A percentile compares a stretch with the other conserved stretches of the same genome.
phyloP scores from a whole-genome alignment of 495 filamentous ascomycete genomes.

The Hypoxylon fragiforme region DNA sequence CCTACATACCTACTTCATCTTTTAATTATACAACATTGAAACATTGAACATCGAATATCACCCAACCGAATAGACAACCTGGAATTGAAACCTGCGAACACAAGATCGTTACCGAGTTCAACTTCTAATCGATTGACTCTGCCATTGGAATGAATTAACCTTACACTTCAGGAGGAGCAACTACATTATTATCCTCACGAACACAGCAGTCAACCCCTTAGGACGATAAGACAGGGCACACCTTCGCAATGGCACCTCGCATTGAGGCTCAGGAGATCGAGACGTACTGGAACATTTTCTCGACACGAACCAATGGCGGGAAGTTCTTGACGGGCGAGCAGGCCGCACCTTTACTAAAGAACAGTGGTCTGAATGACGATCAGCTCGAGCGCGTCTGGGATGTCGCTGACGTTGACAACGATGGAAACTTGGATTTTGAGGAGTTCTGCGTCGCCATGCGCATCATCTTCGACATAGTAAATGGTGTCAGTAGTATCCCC shows the following conservation, averaged over 20 bases:
- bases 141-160: background rate
- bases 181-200: background rate
- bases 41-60: too few relatives aligned
- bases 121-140: background rate
- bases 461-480: constrained; percentile 93
- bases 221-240: background rate
- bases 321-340: constrained; percentile 85
- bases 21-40: too few relatives aligned
- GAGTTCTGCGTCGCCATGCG: constrained; percentile 99
- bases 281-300: constrained; percentile 99
- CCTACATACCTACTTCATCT: too few relatives aligned
- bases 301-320: constrained; percentile 78
- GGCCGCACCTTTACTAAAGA: constrained; percentile 93
- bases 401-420: constrained; percentile 92
- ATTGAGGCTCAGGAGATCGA: constrained; percentile 97
- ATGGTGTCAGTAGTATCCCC: constrained; percentile 67
- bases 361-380: constrained; percentile 88
- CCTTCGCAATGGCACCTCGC: constrained; percentile 64
- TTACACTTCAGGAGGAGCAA: too few relatives aligned
- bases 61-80: too few relatives aligned
- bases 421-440: constrained; percentile 97
- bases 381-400: constrained; percentile 98
- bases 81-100: background rate
- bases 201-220: background rate
- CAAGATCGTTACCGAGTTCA: background rate